These are phyloP conservation scores for Mycena rebaudengoi DNA, from an alignment of 768 basidiomycete species.

Conservation along the genomic window DNA sequence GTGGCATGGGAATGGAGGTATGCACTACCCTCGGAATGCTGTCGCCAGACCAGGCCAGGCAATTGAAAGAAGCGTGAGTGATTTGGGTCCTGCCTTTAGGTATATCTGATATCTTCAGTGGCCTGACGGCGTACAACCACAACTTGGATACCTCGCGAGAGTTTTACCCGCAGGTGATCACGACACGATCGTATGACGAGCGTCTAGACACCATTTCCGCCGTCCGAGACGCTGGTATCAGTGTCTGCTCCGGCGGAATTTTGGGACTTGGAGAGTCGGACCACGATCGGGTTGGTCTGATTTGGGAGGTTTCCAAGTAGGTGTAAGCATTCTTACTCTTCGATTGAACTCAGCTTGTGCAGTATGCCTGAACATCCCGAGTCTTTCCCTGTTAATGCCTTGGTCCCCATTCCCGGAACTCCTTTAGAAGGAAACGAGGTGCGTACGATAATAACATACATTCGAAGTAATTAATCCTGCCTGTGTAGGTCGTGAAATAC, in stretches of 20 bases:
- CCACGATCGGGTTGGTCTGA: conserved; percentile 89
- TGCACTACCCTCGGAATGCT: conserved; percentile 99
- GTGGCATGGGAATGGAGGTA: conserved; percentile 98
- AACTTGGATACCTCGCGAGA: conserved; percentile 98
- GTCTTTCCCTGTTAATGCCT: conserved; percentile 97
- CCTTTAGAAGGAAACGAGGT: conserved; percentile 93
- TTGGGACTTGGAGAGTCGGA: conserved; percentile 94
- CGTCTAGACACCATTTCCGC: conserved; percentile 88
- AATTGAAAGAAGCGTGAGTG: conserved; percentile 91
- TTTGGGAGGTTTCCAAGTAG: conserved; percentile 92
- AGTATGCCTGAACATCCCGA: conserved; percentile 98
- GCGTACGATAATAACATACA: conserved; percentile 25
- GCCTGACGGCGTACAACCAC: conserved; percentile 97
- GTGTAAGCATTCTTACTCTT: conserved; percentile 36
- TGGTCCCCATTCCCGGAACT: conserved; percentile 95
- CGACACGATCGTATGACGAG: conserved; percentile 94
- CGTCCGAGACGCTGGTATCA: conserved; percentile 94
- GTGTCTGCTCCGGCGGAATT: conserved; percentile 97
- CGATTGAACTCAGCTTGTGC: conserved; percentile 8
- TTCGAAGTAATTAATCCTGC: conserved; percentile 14
- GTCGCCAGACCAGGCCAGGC: conserved; percentile 88
- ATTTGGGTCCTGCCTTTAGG: conserved; percentile 2
- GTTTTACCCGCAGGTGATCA: conserved; percentile 97
- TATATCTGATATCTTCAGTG: conserved; percentile 52
- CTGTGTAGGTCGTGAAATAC: conserved; percentile 61